Conservation (phyloP, 345 rosid species). For the Bruguiera parviflora region DNA sequence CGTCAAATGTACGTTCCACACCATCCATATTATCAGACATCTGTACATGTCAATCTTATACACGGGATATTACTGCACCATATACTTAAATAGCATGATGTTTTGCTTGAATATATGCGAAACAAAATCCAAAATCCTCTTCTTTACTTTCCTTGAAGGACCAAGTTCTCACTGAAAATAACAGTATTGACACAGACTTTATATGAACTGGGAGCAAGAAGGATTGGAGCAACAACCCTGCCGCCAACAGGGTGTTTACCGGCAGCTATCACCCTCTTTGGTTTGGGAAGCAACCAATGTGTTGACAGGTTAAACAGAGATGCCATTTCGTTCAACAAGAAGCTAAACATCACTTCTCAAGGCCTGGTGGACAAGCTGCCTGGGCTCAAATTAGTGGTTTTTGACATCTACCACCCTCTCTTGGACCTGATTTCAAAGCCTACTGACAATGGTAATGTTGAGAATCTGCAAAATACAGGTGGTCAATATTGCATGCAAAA, state of each 20-base stretch:
- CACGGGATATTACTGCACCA: neutral
- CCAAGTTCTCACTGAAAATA: conserved; percentile 7
- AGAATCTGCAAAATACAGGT: conserved; percentile 15
- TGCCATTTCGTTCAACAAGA: conserved; percentile 62
- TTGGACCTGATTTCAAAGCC: conserved; percentile 65
- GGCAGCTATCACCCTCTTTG: conserved; percentile 80
- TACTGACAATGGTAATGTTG: conserved; percentile 49
- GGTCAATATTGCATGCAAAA: conserved; percentile 1
- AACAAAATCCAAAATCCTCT: neutral
- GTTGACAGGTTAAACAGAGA: conserved; percentile 67
- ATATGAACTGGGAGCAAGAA: conserved; percentile 69
- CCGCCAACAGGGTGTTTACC: conserved; percentile 91
- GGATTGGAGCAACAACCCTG: conserved; percentile 70
- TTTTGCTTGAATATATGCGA: neutral
- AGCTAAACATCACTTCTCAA: conserved; percentile 66
- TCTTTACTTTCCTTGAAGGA: conserved; percentile 13
- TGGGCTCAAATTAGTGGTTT: conserved; percentile 77
- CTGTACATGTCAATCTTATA: neutral
- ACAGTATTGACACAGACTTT: conserved; percentile 50
- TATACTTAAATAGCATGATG: neutral
- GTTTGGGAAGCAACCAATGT: conserved; percentile 66
- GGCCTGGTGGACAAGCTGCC: conserved; percentile 44
- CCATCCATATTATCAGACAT: no score
- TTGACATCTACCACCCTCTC: conserved; percentile 73
- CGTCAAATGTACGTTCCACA: no score